Evolutionary conservation across 1,284 basidiomycete genomes (phyloP).

Genomic region (Tylopilus orsonianus): DNA sequence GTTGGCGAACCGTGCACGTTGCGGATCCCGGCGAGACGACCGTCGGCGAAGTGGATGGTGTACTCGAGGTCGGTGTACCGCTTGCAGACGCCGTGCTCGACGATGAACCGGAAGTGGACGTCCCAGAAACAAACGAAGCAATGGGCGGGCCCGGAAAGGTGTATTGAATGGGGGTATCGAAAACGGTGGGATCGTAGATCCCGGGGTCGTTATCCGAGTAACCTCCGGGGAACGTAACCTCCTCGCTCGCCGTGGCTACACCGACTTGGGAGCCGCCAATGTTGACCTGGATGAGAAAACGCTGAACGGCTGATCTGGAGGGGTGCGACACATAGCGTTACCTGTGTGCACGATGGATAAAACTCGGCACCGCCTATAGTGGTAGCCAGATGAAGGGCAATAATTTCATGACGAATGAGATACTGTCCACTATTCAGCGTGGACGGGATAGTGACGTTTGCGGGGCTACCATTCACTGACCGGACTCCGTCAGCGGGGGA

Average conservation of each 20-base stretch:
- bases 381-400: constrained; percentile 48
- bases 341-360: constrained; percentile 55
- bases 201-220: constrained; percentile 65
- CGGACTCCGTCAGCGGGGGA: neutral
- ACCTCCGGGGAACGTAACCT: constrained; percentile 66
- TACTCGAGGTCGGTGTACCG: constrained; percentile 26
- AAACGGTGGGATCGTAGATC: constrained; percentile 48
- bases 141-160: constrained; percentile 52
- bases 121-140: constrained; percentile 39
- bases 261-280: constrained; percentile 53
- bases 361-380: constrained; percentile 49
- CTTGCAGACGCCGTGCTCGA: constrained; percentile 44
- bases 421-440: constrained; percentile 47
- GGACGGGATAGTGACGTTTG: constrained; percentile 43
- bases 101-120: constrained; percentile 11
- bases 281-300: constrained; percentile 43
- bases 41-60: constrained; percentile 14
- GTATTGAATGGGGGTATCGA: constrained; percentile 39
- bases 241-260: constrained; percentile 41
- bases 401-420: constrained; percentile 53
- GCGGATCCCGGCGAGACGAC: constrained; percentile 2
- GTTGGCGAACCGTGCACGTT: constrained; percentile 22
- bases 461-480: constrained; percentile 30
- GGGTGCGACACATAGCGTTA: constrained; percentile 14
- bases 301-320: neutral